These are phyloP conservation scores for Cladophialophora bantiana DNA, from an alignment of 2,329 filamentous ascomycete species.

Conservation along the genomic window DNA sequence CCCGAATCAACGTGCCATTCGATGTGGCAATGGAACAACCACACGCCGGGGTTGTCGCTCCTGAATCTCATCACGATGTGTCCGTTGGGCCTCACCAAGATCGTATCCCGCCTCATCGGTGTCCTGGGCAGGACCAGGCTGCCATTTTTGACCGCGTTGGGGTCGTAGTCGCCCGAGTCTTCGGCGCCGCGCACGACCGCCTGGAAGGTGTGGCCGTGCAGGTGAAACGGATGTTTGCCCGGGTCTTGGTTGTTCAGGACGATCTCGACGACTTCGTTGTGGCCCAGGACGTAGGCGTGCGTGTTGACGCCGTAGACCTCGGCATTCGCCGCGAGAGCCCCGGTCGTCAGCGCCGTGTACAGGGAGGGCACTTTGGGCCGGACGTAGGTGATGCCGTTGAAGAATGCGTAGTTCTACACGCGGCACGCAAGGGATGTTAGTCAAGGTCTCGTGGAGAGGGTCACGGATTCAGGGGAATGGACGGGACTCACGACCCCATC, in stretches of 20 bases:
- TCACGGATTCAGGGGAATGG: too few species aligned
- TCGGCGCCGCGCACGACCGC: slow-evolving; percentile 50
- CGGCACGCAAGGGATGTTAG: background rate
- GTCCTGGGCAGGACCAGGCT: slow-evolving; percentile 43
- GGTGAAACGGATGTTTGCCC: slow-evolving; percentile 68
- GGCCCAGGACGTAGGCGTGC: slow-evolving; percentile 70
- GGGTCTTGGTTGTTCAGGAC: slow-evolving; percentile 50
- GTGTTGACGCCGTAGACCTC: slow-evolving; percentile 71
- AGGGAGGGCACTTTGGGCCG: slow-evolving; percentile 78
- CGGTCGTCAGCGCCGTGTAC: slow-evolving; percentile 74
- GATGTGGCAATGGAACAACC: slow-evolving; percentile 60
- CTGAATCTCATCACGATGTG: slow-evolving; percentile 64
- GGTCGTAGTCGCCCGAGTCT: slow-evolving; percentile 43
- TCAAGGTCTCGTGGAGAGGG: background rate
- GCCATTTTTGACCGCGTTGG: slow-evolving; percentile 43
- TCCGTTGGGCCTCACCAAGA: slow-evolving; percentile 62
- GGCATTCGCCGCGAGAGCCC: slow-evolving; percentile 62
- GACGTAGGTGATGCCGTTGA: slow-evolving; percentile 80
- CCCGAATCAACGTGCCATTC: slow-evolving; percentile 62
- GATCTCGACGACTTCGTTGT: slow-evolving; percentile 57
- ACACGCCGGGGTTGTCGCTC: slow-evolving; percentile 61
- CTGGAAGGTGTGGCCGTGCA: slow-evolving; percentile 81
- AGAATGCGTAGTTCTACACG: slow-evolving; percentile 59
- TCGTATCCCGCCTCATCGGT: slow-evolving; percentile 61
- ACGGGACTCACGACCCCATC: slow-evolving; percentile 70